Evolutionary conservation across 495 filamentous ascomycete genomes (phyloP), one percentile per base, ranked within the genome.

Genomic region (Talaromyces ruber): DNA sequence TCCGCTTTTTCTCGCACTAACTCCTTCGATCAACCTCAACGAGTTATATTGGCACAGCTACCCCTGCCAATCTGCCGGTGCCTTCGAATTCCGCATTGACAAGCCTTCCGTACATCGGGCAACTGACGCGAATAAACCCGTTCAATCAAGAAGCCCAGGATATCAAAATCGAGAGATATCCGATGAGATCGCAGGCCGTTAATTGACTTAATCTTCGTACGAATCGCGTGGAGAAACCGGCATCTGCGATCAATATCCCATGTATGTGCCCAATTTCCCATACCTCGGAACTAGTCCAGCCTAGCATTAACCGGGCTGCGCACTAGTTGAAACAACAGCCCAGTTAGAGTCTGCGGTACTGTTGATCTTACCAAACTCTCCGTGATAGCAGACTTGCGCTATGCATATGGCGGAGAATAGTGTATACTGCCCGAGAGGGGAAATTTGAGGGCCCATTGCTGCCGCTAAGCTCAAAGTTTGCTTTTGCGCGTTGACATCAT

Each of bases 401-500:
- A 22, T 25, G 54, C 28, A 57, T 57, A 22, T 26, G 51, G 51
- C 51, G 51, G 51, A 54, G 26, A 28, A 28, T 52, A 34, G 54
- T 32, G 54, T 25, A 57, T 57, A 18, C 5, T 57, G 29, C 24
- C 54, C 21, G 54, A 30, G 54, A 54, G 29, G 54, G 54, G 29
- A 57, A 57, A 34, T 34, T n/a, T 57, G 26, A 57, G 26, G 21
- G 14, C 25, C 47, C 47, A 24, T 51, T 14, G 24, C 52, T 30
- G 26, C n/a, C 54, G 26, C 26, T 25, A 34, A 57, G 54, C 54
- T 34, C 54, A 32, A 16, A 57, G 22, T 57, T 57, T 57, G 54
- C 54, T 57, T 21, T 32, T 12, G 54, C 54, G 54, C 54, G 54
- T 25, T 57, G 54, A 34, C 54, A 57, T 57, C 54, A 57, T 57